These are phyloP conservation scores for Tarenaya hassleriana DNA, from an alignment of 345 rosid species.

Conservation along the genomic window DNA sequence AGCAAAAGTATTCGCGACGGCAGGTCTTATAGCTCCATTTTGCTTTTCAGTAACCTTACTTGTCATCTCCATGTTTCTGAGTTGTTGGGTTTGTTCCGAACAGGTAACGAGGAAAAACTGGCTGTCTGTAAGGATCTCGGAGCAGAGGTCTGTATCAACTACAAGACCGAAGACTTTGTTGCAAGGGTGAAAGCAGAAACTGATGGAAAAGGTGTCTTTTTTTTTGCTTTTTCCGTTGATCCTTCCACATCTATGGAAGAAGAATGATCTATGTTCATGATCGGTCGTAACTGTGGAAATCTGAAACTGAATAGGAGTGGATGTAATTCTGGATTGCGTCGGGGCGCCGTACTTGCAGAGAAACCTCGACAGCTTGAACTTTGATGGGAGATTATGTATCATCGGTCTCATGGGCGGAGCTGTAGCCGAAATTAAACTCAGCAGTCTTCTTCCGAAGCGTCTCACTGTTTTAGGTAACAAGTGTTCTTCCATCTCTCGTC, in stretches of 20 bases:
- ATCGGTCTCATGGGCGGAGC: constrained; percentile 71
- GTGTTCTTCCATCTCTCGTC: background rate
- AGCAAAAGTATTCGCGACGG: constrained; percentile 66
- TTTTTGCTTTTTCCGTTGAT: background rate
- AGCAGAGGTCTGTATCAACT: constrained; percentile 82
- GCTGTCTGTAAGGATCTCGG: constrained; percentile 83
- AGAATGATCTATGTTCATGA: too few species aligned
- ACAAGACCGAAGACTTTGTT: constrained; percentile 87
- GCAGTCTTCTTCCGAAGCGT: constrained; percentile 56
- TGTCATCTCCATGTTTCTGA: background rate
- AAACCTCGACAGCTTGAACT: constrained; percentile 68
- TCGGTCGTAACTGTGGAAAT: too few species aligned
- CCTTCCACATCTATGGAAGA: too few species aligned
- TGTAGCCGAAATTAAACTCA: constrained; percentile 49
- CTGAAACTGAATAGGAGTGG: constrained; percentile 39
- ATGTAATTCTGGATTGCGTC: constrained; percentile 73
- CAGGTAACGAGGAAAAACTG: constrained; percentile 76
- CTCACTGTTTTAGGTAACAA: constrained; percentile 77
- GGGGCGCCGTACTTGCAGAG: constrained; percentile 79
- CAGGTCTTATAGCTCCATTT: constrained; percentile 45
- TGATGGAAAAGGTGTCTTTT: constrained; percentile 55
- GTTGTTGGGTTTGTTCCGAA: constrained; percentile 2
- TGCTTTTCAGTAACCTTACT: background rate
- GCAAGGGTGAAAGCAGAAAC: constrained; percentile 77
- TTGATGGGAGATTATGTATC: constrained; percentile 81